Base-by-base conservation (phyloP, 129 eudicot genomes). In the Pseudognaphalium luteoalbum region DNA sequence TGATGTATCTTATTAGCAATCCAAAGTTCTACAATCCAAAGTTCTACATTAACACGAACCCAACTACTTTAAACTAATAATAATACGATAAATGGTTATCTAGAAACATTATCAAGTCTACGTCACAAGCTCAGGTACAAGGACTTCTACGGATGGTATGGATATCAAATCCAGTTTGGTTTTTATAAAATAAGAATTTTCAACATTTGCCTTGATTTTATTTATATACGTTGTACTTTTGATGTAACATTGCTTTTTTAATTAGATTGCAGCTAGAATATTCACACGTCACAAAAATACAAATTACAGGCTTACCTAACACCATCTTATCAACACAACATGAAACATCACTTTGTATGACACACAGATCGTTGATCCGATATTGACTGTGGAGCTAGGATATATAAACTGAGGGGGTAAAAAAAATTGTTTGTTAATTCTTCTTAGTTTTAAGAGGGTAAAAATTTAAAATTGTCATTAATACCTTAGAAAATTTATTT, bases 41-140 rank as follows among this genome's bases (percentile, higher is more conserved):
- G 54, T 47, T 47, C 14, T 47, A 5, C n/a, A 47, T 11, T 3
- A 42, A 42, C 51, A 42, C 50, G 50, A 42, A 42, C 50, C 50
- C 51, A 44, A 44, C 52, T 44, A 47, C 54, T 11, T 12, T 47
- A 47, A 4, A 0, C 17, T 47, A 14, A 47, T 47, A 47, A 3
- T 25, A 25, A 25, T 25, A 25, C 28, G 52, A 47, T 47, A 14
- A 14, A 14, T 47, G 54, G 14, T 61, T 1, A 74, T 74, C 70
- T 74, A 74, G 59, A 74, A 74, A n/a, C 61, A 60, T 41, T 42
- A 44, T 20, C 1, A 39, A 29, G 8, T 57, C 7, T 35, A 60
- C 25, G 16, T 61, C 66, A 61, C 5, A 4, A 3, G 35, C 21
- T 60, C 70, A 37, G 20, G 28, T 21, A 37, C 41, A 61, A 61